Base-by-base conservation (phyloP, 352 stramenopile genomes). In the Globisporangium ultimum region DNA sequence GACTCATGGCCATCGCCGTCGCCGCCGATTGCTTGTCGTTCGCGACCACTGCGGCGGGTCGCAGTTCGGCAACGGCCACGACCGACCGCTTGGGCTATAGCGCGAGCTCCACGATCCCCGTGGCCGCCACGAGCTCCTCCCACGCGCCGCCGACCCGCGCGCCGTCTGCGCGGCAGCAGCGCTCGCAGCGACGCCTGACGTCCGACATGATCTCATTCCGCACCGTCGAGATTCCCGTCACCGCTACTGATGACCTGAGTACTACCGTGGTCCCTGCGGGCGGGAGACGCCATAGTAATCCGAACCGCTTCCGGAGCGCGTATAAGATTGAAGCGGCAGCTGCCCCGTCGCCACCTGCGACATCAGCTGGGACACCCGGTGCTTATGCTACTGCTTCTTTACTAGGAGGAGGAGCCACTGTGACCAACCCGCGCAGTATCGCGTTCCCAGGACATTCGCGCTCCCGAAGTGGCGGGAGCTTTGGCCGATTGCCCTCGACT, bases 191-290 rank as follows among this genome's bases (percentile, higher is more conserved):
- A 24, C 66, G 63, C 34, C 53, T 80, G 28, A 82, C 72, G 36
- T 78, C 70, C 53, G 75, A 81, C 66, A 82, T 81, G 75, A 75
- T 81, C 55, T 81, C 75, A 4, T 81, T 79, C 63, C 63, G 41
- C 2, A 63, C 70, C 20, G 76, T 70, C n/a, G 62, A 80, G 17
- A 57, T 80, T 15, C 66, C 42, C 32, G n/a, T 63, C 48, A 17
- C 52, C 8, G 7, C 18, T 32, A 32, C 2, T 32, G 28, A 36
- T 7, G 59, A 64, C 40, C 38, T 15, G 22, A 54, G 53, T 57
- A 55, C 20, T 3, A 55, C 20, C 2, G 48, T 5, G 5, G 24
- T 5, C 2, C 24, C 46, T 17, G 9, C 18, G n/a, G 17, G 12
- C 56, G 47, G 21, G 24, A 45, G 28, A 42, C 53, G 21, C 18